Evolutionary conservation across 2,329 filamentous ascomycete species (phyloP).

Genomic region (Fusarium sp.): DNA sequence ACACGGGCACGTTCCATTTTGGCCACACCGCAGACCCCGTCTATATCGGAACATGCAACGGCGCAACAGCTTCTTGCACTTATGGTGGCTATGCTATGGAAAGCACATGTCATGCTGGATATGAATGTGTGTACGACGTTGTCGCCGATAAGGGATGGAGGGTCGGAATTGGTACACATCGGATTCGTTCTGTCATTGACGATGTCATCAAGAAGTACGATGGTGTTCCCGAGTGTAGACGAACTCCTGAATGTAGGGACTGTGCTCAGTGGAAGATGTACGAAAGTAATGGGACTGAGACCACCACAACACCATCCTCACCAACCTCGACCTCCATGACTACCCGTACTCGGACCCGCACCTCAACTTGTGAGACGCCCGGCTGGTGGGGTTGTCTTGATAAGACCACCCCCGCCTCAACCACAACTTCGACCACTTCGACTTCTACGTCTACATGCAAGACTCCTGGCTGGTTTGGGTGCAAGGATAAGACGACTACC

Average conservation of each 20-base stretch:
- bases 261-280: slow-evolving; percentile 96
- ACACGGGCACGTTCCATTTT: slow-evolving; percentile 87
- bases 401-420: slow-evolving; percentile 62
- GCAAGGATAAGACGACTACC: slow-evolving; percentile 58
- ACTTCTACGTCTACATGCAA: slow-evolving; percentile 65
- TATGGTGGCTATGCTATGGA: slow-evolving; percentile 95
- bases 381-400: slow-evolving; percentile 90
- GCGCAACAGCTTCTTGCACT: slow-evolving; percentile 86
- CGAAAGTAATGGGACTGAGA: slow-evolving; percentile 87
- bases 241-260: slow-evolving; percentile 84
- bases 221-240: slow-evolving; percentile 77
- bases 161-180: slow-evolving; percentile 89
- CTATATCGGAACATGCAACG: slow-evolving; percentile 93
- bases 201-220: slow-evolving; percentile 89
- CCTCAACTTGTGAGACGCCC: slow-evolving; percentile 87
- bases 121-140: slow-evolving; percentile 90
- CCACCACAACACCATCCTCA: slow-evolving; percentile 67
- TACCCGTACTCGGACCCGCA: slow-evolving; percentile 77
- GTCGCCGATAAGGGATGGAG: slow-evolving; percentile 93
- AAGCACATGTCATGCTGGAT: slow-evolving; percentile 88
- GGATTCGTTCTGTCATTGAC: slow-evolving; percentile 86
- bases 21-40: slow-evolving; percentile 96
- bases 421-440: slow-evolving; percentile 54
- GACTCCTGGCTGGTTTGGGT: slow-evolving; percentile 74
- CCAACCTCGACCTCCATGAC: slow-evolving; percentile 61